Base-by-base conservation (phyloP, 306 rosid genomes). In the Cicer bijugum region DNA sequence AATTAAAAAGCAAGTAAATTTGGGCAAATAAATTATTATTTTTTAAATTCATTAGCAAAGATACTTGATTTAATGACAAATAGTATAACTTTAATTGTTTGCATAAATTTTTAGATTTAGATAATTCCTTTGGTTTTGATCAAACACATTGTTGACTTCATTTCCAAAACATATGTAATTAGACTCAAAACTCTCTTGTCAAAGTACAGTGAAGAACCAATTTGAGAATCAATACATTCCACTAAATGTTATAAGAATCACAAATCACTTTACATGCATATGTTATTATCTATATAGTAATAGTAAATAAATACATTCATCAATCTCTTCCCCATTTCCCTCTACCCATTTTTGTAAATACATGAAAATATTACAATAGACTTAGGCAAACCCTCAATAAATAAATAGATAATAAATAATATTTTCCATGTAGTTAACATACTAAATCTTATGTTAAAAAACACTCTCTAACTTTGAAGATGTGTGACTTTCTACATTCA, bases 401-500 rank as follows among this genome's bases (percentile, higher is more conserved):
- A 69, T 14, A 14, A 44, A 1, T 10, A 44, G 43, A 28, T 16
- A 28, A 12, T 20, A 50, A 80, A 23, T 45, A 37, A 15, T 28
- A 42, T 59, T 0, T 46, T 67, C n/a, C 9, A 48, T 14, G 56
- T 37, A 51, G n/a, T 73, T 42, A 80, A 53, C 50, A 51, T 16
- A 16, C 6, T 19, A 51, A 82, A 78, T 28, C 38, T 12, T 1
- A 20, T 62, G 42, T 44, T 53, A 62, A 53, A 28, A 50, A n/a
- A 78, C 28, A 64, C 61, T 73, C 52, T 78, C 43, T 6, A 74
- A n/a, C 65, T 11, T 78, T 43, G 76, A 46, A 39, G 66, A 70
- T 17, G 15, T 60, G 48, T 82, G 75, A 44, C 12, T 71, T 67
- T 68, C 83, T 73, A 67, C 28, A 52, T 59, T 87, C 83, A 94